Conservation (phyloP, 2,329 filamentous ascomycete species). For the Microcera coccophila region DNA sequence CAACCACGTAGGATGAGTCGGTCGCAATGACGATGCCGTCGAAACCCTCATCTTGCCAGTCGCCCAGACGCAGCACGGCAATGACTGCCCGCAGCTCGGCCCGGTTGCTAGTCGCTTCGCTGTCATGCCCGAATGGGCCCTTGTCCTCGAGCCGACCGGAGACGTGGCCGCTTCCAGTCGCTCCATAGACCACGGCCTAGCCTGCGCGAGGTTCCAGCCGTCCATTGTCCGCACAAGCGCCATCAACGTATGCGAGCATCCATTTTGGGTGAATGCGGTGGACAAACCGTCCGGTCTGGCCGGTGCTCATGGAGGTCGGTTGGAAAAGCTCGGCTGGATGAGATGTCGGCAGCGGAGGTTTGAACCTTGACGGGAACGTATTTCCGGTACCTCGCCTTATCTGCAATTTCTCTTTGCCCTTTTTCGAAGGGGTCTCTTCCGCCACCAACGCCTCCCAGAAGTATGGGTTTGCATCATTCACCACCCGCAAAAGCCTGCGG, state of each 20-base stretch:
- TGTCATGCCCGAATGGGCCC: slow-evolving; percentile 37
- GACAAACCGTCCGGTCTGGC: no score
- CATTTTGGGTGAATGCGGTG: neutral
- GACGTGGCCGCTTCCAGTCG: neutral
- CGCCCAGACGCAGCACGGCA: slow-evolving; percentile 3
- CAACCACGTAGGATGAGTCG: slow-evolving; percentile 11
- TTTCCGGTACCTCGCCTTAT: no score
- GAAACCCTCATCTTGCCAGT: slow-evolving; percentile 26
- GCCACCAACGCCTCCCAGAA: no score
- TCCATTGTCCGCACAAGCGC: slow-evolving; percentile 43
- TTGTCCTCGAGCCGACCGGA: slow-evolving; percentile 38
- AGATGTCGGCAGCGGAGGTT: no score
- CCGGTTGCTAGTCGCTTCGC: slow-evolving; percentile 43
- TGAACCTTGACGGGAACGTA: no score
- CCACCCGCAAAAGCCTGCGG: no score
- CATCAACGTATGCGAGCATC: slow-evolving; percentile 43
- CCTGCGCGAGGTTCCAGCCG: slow-evolving; percentile 33
- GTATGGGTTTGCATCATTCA: no score
- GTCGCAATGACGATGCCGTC: slow-evolving; percentile 39
- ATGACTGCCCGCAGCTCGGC: slow-evolving; percentile 14
- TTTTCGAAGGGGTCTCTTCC: no score
- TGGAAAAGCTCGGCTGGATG: no score
- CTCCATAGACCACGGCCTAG: slow-evolving; percentile 35
- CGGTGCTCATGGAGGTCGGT: no score
- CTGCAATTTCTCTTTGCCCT: no score